Base-by-base conservation (phyloP, 164 flowering plant genomes). In the Cinnamomum micranthum region DNA sequence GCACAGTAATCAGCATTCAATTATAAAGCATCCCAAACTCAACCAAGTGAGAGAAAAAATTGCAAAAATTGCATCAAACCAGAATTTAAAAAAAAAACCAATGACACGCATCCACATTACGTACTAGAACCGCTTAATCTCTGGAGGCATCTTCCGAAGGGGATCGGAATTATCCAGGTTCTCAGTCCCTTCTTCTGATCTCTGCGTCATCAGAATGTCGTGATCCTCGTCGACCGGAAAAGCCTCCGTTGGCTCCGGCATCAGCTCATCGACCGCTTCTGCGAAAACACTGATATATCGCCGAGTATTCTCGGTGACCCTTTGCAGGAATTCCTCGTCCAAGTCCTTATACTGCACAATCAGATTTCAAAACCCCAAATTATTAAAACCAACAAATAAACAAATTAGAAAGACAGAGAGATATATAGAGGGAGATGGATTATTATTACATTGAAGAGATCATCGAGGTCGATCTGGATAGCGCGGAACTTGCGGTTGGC, bases 211-310 rank as follows among this genome's bases (percentile, higher is more conserved):
- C 79, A 92, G 65, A 52, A 92, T 85, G 72, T 94, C 98, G 80
- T 87, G 90, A 75, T 91, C 98, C 75, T 94, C 98, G 65, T 95
- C 98, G 35, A 52, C 31, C 1, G 80, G 85, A 80, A 91, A 87
- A 0, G 87, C 86, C 87, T 91, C 99, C 0, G 97, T 94, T 0
- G 97, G 89, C 77, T 89, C 94, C 3, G 99, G 98, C 85, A 96
- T 71, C 33, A 96, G 81, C 76, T 88, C 97, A 76, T 96, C 99
- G 58, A 96, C 86, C 0, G 97, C 98, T 64, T 86, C 85, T 0
- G 97, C 88, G 75, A 96, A 96, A 68, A 96, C 79, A 17, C 86
- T 89, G 64, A 96, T 77, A 67, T 96, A 96, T 11, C 99, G 78
- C 33, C 90, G 83, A 1, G 99, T 92, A 73, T 96, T 96, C 64